phyloP scores from a whole-genome alignment of 202 grass and related monocot genomes.

The Panicum virgatum region DNA sequence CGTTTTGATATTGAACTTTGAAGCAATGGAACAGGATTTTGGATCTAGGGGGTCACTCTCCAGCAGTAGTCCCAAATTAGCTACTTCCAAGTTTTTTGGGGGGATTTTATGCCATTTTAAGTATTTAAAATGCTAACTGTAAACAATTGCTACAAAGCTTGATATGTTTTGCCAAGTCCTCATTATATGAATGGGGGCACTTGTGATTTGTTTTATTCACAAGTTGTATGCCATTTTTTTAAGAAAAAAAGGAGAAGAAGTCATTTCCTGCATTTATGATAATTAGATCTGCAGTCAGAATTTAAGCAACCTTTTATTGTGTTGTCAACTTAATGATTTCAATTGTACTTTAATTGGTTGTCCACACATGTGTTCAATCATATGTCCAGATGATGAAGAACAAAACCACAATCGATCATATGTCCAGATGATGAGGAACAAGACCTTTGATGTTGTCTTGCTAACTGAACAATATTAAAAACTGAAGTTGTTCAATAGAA shows the following conservation, averaged over 20 bases:
- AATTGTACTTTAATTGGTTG: neutral
- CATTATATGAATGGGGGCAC: neutral
- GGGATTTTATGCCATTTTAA: neutral
- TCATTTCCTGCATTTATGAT: neutral
- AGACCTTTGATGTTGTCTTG: neutral
- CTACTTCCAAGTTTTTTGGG: neutral
- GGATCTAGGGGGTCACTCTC: neutral
- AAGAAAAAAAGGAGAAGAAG: neutral
- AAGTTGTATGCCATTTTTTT: neutral
- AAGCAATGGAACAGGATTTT: neutral
- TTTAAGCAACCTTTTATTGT: neutral
- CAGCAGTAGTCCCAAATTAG: neutral
- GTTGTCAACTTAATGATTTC: neutral
- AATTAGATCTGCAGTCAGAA: neutral
- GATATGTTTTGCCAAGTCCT: neutral
- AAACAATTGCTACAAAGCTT: constrained; percentile 4
- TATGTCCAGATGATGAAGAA: neutral
- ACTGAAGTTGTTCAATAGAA: neutral
- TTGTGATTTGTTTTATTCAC: neutral
- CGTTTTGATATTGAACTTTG: neutral
- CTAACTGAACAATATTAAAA: constrained; percentile 7
- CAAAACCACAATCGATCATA: neutral
- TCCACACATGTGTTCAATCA: neutral
- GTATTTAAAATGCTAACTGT: neutral
- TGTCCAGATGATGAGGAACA: neutral